Conservation (phyloP, 164 flowering plant genomes). For the Houttuynia cordata region DNA sequence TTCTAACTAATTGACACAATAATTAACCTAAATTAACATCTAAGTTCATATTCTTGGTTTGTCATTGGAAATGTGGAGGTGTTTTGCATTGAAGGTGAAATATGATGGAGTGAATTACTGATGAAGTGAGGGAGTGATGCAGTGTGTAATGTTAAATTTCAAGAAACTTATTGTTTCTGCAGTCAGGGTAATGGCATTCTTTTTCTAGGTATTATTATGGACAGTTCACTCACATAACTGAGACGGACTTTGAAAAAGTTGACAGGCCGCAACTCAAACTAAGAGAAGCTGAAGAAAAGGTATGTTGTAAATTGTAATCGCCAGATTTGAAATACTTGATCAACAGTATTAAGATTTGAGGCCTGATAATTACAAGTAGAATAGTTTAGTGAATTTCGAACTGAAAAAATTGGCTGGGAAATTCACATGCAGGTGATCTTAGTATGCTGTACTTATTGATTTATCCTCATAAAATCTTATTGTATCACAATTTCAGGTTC, state of each 20-base stretch:
- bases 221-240: conserved; percentile 56
- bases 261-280: conserved; percentile 37
- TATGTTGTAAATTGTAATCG: conserved; percentile 5
- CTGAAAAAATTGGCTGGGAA: no score
- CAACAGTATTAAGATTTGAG: not conserved
- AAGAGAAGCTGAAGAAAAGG: conserved; percentile 83
- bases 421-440: no score
- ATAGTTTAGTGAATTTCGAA: no score
- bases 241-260: conserved; percentile 35
- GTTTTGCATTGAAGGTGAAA: no score
- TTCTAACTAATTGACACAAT: no score
- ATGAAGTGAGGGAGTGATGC: no score
- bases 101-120: no score
- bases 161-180: not conserved
- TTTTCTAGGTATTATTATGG: conserved; percentile 81
- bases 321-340: no score
- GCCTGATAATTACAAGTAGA: no score
- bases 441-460: not conserved
- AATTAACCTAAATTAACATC: no score
- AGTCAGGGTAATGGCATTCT: not conserved
- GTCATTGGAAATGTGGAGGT: no score
- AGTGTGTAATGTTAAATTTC: not conserved
- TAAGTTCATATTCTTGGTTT: no score
- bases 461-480: not conserved
- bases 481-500: conserved; percentile 34